Percentiles rank a stretch among this genome's conserved stretches.
These are phyloP conservation scores for Acanthamoeba lenticulata DNA, from an alignment of 208 protist species.

Conservation along the genomic window DNA sequence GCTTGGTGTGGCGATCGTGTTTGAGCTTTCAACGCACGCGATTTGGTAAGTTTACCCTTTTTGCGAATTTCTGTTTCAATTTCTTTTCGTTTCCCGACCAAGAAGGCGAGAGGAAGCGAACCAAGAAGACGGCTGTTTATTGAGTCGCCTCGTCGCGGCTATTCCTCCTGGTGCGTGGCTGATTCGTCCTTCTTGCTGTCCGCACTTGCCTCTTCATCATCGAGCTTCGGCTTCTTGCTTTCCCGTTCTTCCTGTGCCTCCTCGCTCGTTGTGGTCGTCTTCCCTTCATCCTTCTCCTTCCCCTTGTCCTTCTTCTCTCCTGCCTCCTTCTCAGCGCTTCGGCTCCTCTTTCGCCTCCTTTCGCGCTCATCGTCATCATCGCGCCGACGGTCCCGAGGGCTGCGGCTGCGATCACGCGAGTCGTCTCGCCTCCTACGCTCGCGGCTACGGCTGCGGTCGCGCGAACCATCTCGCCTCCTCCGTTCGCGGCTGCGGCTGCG, in stretches of 20 bases:
- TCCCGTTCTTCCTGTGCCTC: no score
- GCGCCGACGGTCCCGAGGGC: neutral
- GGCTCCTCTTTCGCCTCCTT: neutral
- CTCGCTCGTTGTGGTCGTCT: no score
- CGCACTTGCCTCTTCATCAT: neutral
- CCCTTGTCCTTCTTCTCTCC: neutral
- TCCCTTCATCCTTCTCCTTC: neutral
- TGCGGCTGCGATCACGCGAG: neutral
- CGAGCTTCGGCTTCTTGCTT: neutral
- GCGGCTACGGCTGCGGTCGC: neutral
- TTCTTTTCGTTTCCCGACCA: neutral
- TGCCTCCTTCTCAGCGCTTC: neutral
- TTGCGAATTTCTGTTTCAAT: neutral
- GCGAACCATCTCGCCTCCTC: neutral
- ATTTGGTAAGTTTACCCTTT: no score
- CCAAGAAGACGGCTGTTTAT: neutral
- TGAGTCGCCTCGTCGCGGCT: neutral
- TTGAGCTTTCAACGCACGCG: no score
- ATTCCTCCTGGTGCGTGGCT: neutral
- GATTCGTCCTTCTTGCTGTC: no score
- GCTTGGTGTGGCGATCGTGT: no score
- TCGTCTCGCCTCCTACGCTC: neutral
- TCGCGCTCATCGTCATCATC: neutral
- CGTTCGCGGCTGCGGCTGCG: neutral
- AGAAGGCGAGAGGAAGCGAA: neutral